Evolutionary conservation across 306 rosid species (phyloP).

Genomic region (Lithocarpus polystachyus): DNA sequence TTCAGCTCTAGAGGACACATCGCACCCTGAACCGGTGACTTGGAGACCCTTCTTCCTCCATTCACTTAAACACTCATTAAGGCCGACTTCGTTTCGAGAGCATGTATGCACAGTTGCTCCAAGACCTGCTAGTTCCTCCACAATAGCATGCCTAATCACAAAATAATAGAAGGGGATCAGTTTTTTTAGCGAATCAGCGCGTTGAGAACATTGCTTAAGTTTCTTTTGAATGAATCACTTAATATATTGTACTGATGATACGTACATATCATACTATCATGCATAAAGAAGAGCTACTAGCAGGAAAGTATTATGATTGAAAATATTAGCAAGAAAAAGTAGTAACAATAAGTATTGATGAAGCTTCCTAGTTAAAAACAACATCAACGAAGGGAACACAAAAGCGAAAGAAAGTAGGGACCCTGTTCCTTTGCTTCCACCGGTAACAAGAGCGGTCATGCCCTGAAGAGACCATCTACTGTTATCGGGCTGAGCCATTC

Average conservation of each 20-base stretch:
- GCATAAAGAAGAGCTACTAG: too few relatives aligned
- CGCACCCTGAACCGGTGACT: constrained; percentile 17
- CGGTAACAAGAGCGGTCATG: constrained; percentile 38
- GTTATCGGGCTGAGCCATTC: too few relatives aligned
- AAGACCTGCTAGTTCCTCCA: constrained; percentile 24
- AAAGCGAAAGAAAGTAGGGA: background rate
- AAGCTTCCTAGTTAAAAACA: too few relatives aligned
- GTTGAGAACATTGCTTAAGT: too few relatives aligned
- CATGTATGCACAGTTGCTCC: constrained; percentile 31
- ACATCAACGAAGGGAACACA: background rate
- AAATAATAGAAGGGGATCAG: background rate
- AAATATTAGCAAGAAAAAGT: too few relatives aligned
- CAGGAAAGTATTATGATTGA: too few relatives aligned
- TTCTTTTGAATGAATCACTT: too few relatives aligned
- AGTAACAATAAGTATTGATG: too few relatives aligned
- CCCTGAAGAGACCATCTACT: constrained; percentile 9
- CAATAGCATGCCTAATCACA: constrained; percentile 12
- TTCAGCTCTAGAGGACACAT: background rate
- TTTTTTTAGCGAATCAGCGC: background rate
- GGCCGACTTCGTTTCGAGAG: background rate
- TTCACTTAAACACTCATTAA: background rate
- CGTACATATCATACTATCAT: too few relatives aligned
- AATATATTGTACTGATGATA: too few relatives aligned
- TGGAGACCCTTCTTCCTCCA: constrained; percentile 23
- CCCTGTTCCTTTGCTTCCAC: constrained; percentile 39